Base-by-base conservation (phyloP, 352 stramenopile species). In the Phytophthora cactorum region DNA sequence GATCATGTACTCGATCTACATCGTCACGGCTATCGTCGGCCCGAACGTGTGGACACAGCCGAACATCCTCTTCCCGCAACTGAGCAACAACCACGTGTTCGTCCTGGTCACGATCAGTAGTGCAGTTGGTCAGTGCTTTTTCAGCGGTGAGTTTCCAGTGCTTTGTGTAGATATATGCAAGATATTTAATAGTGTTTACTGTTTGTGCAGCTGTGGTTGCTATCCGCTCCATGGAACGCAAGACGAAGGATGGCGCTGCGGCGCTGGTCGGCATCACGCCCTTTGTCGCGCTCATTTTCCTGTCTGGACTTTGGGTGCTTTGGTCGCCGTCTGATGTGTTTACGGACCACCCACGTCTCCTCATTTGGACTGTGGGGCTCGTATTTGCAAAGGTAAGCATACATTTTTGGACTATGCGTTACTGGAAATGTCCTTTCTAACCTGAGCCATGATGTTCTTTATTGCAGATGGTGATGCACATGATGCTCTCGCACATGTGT, bases 401-500 rank as follows among this genome's bases (percentile, higher is more conserved):
- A 9, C 10, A 17, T 43, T 8, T 36, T 44, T 25, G 15, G 45
- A 4, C 1, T 59, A 3, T 38, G 29, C 28, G 31, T 47, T 52
- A 31, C 28, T 45, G 15, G 6, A 34, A 12, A 17, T 38, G 9
- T 44, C 50, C 1, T 11, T 59, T 12, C 29, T 67, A 47, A 66
- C 28, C 10, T 12, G 7, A 11, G 25, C 0, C 46, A 28, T 29
- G 47, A 4, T 29, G 38, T 12, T 17, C 31, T 50, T 51, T 36
- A 34, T 49, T 62, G 41, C 58, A 95, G 88, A 95, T 95, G 86
- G 86, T 91, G 56, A 95, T 95, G 88, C 88, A 93, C 71, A 93
- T 95, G 81, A 95, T 95, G 88, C 81, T 95, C 10, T 84, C 88
- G 9, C 88, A 95, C 70, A 93, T 95, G 83, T 91, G 82, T 41